Percentiles rank a stretch among this genome's conserved stretches.
Conservation (phyloP, 202 grass and related monocot genomes). For the Digitaria exilis region DNA sequence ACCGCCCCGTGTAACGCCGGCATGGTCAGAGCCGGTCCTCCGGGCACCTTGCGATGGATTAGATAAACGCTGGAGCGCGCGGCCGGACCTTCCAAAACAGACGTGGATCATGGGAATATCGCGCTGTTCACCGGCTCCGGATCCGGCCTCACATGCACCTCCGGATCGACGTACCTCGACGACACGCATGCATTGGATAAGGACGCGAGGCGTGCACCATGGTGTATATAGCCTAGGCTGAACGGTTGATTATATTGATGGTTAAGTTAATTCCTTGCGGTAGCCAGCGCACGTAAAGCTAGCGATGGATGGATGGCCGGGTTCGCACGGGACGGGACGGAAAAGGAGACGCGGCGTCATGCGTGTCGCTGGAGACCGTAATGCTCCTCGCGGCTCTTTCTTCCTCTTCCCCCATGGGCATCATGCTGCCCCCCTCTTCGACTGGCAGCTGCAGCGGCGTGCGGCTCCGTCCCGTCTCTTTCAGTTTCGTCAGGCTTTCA, state of each 20-base stretch:
- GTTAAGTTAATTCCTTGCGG: neutral
- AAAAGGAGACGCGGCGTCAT: neutral
- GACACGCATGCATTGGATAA: too few relatives aligned
- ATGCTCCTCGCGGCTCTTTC: neutral
- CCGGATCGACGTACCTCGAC: too few relatives aligned
- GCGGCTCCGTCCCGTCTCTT: conserved; percentile 21
- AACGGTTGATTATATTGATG: too few relatives aligned
- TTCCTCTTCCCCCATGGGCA: conserved; percentile 13
- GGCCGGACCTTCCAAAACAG: conserved; percentile 16
- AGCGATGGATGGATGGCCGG: neutral
- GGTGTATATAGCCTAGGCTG: too few relatives aligned
- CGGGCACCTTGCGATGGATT: neutral
- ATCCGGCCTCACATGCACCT: conserved; percentile 33
- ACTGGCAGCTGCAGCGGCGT: neutral
- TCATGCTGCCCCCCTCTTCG: conserved; percentile 32
- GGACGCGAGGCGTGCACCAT: neutral
- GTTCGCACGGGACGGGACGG: neutral
- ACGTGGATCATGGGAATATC: conserved; percentile 11
- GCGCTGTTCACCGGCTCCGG: conserved; percentile 11
- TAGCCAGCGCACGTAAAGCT: neutral
- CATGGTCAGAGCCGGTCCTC: neutral
- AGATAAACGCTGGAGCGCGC: neutral
- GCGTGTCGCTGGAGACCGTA: neutral
- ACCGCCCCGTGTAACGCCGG: neutral
- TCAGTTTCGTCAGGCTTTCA: neutral